Conservation (phyloP, 176 grass and related monocot species). For the Dactylis glomerata region DNA sequence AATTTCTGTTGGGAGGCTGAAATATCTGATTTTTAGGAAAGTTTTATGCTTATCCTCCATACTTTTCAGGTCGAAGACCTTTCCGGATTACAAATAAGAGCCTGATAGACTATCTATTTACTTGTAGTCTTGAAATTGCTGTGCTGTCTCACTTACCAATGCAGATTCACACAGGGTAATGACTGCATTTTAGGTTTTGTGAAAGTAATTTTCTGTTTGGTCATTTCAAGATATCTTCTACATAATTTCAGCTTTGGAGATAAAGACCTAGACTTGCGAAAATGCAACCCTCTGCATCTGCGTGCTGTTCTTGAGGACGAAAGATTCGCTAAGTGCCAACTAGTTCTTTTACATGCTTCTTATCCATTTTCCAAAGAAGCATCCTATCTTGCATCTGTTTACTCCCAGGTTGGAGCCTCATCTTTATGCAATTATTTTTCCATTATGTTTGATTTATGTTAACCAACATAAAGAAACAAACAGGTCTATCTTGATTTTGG, state of each 20-base stretch:
- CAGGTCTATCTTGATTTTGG: conserved; percentile 99
- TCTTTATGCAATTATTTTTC: not conserved
- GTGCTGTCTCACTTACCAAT: conserved; percentile 56
- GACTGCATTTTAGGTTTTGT: conserved; percentile 20
- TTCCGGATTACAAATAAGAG: conserved; percentile 82
- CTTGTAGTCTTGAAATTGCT: conserved; percentile 69
- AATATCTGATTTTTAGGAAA: not conserved
- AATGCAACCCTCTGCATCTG: conserved; percentile 87
- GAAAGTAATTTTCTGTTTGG: conserved; percentile 3
- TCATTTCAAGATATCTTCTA: conserved; percentile 15
- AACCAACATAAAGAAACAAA: conserved; percentile 22
- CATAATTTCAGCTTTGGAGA: conserved; percentile 86
- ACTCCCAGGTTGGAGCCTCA: conserved; percentile 66
- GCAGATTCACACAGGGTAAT: conserved; percentile 97
- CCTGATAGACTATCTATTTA: conserved; percentile 92
- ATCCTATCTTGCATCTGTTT: conserved; percentile 97
- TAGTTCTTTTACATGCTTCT: conserved; percentile 98
- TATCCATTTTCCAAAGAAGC: conserved; percentile 99
- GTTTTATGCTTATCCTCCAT: conserved; percentile 18
- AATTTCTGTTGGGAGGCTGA: not conserved
- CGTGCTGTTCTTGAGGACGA: conserved; percentile 74
- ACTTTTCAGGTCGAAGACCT: conserved; percentile 72
- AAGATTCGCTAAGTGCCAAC: conserved; percentile 70
- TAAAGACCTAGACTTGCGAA: conserved; percentile 86
- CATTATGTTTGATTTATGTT: conserved; percentile 11